A percentile compares a stretch with the other conserved stretches of the same genome.
These are phyloP conservation scores for Cryptococcus floricola DNA, from an alignment of 1,284 basidiomycete species.

Conservation along the genomic window DNA sequence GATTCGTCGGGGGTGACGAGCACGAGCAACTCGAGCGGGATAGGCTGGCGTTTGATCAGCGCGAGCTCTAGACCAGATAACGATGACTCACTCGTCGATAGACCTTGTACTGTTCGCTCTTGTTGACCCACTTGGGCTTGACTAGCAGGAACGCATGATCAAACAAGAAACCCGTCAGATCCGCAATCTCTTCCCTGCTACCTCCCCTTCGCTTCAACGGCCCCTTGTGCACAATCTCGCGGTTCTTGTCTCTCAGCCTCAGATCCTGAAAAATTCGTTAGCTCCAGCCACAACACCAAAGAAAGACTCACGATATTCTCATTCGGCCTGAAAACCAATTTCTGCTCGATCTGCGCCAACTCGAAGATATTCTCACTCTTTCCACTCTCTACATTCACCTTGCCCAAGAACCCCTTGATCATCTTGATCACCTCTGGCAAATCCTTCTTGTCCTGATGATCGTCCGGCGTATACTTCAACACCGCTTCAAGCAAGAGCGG, in stretches of 20 bases:
- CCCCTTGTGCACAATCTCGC: conserved; percentile 94
- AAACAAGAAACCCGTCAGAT: conserved; percentile 90
- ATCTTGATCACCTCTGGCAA: conserved; percentile 76
- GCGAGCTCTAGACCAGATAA: neutral
- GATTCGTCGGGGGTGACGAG: conserved; percentile 75
- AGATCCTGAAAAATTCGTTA: conserved; percentile 60
- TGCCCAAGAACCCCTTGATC: conserved; percentile 76
- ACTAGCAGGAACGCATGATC: conserved; percentile 96
- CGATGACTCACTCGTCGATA: conserved; percentile 72
- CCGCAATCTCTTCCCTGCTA: conserved; percentile 71
- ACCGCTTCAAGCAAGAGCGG: conserved; percentile 91
- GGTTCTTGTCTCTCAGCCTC: conserved; percentile 75
- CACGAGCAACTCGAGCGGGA: conserved; percentile 88
- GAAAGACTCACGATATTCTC: conserved; percentile 69
- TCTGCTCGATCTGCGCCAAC: conserved; percentile 80
- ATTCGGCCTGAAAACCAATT: conserved; percentile 77
- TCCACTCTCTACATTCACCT: conserved; percentile 88
- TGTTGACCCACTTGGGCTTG: conserved; percentile 79
- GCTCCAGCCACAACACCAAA: neutral
- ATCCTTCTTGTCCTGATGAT: conserved; percentile 77
- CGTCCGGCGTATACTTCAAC: conserved; percentile 86
- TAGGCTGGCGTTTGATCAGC: conserved; percentile 60
- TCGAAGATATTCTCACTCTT: conserved; percentile 92
- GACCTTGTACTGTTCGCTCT: conserved; percentile 89
- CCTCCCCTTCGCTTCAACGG: conserved; percentile 82